Evolutionary conservation across 164 flowering plant genomes (phyloP), one percentile per base, ranked within the genome.

Genomic region (Vitis riparia): DNA sequence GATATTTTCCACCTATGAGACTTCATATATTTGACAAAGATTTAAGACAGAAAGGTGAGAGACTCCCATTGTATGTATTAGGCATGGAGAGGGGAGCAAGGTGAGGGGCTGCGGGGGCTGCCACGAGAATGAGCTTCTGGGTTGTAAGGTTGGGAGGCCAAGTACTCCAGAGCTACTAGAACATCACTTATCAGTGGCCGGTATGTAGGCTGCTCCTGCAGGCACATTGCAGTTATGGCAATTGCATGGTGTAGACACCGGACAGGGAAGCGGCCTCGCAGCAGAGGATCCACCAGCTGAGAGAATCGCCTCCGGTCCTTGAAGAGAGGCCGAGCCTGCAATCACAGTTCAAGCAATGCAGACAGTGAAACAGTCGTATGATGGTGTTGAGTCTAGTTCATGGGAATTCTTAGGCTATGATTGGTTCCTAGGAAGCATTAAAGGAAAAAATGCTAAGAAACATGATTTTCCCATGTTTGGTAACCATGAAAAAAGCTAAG

Each of bases 181-280:
- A 90, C 80, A 49, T 90, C 97, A 63, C 81, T 58, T 8, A 92
- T 90, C n/a, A 83, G 63, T 32, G 97, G 97, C 7, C 93, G 90
- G 70, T 79, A 83, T 49, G 60, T 76, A 29, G 91, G 86, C 72
- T 87, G 87, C 76, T 90, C 97, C 68, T 90, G 90, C 15, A 92
- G 88, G 72, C 94, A 92, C 95, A 92, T 88, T 11, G 86, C 85
- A 47, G 92, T 80, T 3, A 92, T 78, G 27, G 92, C 92, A 62
- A 92, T 70, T 29, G 88, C 82, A 60, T 90, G 92, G 65, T 88
- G 89, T 62, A 89, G 72, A 69, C 83, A 79, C 44, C 90, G 86
- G 1, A 77, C 70, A 32, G 95, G 86, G 66, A 72, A 85, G 47
- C 78, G 72, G 5, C 93, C 92, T 72, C 79, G 79, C 65, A 92